Evolutionary conservation across 176 grass and related monocot genomes (phyloP).

Genomic region (Thinopyrum elongatum): DNA sequence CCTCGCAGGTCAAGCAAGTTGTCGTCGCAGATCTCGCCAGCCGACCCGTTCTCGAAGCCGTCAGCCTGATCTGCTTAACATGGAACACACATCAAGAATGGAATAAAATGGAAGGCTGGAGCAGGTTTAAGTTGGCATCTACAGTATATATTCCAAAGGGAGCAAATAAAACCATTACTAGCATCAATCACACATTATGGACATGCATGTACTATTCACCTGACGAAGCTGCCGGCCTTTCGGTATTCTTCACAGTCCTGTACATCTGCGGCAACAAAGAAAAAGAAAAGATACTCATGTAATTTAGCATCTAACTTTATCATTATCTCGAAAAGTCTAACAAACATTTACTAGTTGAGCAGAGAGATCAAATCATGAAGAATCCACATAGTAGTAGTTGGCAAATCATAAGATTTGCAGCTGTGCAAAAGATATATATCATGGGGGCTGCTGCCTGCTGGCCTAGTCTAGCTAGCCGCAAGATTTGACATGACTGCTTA

Average conservation of each 20-base stretch:
- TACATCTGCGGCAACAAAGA: conserved; percentile 58
- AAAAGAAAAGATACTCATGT: background rate
- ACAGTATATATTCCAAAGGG: conserved; percentile 39
- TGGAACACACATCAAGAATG: background rate
- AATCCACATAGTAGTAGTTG: background rate
- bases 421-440: background rate
- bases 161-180: conserved; percentile 9
- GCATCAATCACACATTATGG: conserved; percentile 16
- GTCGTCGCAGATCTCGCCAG: conserved; percentile 70
- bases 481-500: conserved; percentile 46
- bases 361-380: conserved; percentile 14
- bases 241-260: conserved; percentile 81
- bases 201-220: conserved; percentile 39
- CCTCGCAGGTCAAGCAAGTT: conserved; percentile 46
- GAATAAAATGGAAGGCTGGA: conserved; percentile 44
- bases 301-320: background rate
- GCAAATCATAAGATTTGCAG: conserved; percentile 49
- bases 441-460: background rate
- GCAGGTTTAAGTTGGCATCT: conserved; percentile 20
- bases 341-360: background rate
- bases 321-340: background rate
- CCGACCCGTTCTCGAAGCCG: conserved; percentile 57
- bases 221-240: conserved; percentile 67
- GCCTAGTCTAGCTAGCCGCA: background rate
- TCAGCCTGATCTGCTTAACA: conserved; percentile 46